Evolutionary conservation across 345 rosid genomes (phyloP).

Genomic region (Crucihimalaya himalaica): DNA sequence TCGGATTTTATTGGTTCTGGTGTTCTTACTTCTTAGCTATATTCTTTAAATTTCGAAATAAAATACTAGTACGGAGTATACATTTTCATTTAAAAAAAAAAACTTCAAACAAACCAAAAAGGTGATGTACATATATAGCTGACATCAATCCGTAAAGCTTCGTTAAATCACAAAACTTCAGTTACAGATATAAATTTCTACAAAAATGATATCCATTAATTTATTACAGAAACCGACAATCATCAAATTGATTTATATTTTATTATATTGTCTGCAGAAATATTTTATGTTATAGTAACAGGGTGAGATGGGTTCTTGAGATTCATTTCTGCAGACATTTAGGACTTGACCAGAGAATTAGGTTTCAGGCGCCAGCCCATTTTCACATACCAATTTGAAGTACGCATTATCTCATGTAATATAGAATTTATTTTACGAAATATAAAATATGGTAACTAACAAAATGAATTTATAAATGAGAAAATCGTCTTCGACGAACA

Average conservation of each 20-base stretch:
- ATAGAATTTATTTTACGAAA: background rate
- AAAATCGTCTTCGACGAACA: background rate
- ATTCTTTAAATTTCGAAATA: background rate
- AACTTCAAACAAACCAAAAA: background rate
- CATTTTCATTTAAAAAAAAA: background rate
- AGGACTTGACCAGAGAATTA: slow-evolving; percentile 7
- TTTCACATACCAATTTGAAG: background rate
- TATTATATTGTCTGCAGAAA: background rate
- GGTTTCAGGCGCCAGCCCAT: background rate
- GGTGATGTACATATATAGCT: background rate
- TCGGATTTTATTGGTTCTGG: slow-evolving; percentile 8
- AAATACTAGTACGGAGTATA: background rate
- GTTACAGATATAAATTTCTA: slow-evolving; percentile 23
- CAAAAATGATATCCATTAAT: background rate
- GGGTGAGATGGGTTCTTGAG: slow-evolving; percentile 18
- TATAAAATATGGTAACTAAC: background rate
- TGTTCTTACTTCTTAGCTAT: slow-evolving; percentile 14
- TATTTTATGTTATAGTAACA: background rate
- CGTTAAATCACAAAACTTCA: slow-evolving; percentile 17
- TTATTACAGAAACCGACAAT: slow-evolving; percentile 24
- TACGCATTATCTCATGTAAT: background rate
- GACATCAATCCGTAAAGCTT: slow-evolving; percentile 14
- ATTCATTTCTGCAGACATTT: slow-evolving; percentile 13
- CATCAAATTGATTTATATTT: slow-evolving; percentile 1
- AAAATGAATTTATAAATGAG: background rate